Conservation (phyloP, 306 rosid species). For the Quercus glauca region DNA sequence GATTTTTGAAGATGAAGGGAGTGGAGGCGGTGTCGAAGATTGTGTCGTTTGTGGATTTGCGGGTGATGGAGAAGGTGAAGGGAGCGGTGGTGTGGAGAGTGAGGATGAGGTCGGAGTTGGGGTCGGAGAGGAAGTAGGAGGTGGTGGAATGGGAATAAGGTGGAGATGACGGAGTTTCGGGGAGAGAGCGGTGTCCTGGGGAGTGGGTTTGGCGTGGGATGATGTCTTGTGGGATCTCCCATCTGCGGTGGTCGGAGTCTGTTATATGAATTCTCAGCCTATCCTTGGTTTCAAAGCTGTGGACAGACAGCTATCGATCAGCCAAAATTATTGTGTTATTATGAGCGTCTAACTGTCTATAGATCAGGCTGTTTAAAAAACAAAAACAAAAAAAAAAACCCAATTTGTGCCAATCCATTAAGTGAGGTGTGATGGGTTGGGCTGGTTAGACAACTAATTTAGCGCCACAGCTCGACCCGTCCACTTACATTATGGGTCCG, state of each 20-base stretch:
- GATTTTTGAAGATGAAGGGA: conserved; percentile 64
- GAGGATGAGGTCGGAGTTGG: conserved; percentile 60
- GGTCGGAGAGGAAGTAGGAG: conserved; percentile 18
- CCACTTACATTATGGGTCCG: too few relatives aligned
- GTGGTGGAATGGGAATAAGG: not conserved
- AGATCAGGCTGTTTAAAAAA: too few relatives aligned
- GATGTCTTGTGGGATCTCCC: conserved; percentile 68
- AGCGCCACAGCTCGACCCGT: too few relatives aligned
- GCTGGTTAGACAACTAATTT: too few relatives aligned
- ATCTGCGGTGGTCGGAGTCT: conserved; percentile 47
- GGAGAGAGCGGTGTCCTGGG: not conserved
- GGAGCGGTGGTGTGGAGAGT: conserved; percentile 64
- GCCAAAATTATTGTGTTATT: too few relatives aligned
- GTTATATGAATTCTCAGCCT: conserved; percentile 60
- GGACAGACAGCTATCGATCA: not conserved
- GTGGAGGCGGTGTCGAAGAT: conserved; percentile 51
- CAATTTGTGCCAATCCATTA: too few relatives aligned
- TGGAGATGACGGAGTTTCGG: conserved; percentile 4
- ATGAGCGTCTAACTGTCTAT: too few relatives aligned
- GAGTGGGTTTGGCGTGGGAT: conserved; percentile 36
- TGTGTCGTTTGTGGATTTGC: conserved; percentile 57
- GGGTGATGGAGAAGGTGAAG: conserved; percentile 61
- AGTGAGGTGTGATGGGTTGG: too few relatives aligned
- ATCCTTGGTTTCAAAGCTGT: conserved; percentile 56
- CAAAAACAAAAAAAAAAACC: too few relatives aligned